Evolutionary conservation across 1,284 basidiomycete genomes (phyloP).

Genomic region (Paramarasmius palmivorus): DNA sequence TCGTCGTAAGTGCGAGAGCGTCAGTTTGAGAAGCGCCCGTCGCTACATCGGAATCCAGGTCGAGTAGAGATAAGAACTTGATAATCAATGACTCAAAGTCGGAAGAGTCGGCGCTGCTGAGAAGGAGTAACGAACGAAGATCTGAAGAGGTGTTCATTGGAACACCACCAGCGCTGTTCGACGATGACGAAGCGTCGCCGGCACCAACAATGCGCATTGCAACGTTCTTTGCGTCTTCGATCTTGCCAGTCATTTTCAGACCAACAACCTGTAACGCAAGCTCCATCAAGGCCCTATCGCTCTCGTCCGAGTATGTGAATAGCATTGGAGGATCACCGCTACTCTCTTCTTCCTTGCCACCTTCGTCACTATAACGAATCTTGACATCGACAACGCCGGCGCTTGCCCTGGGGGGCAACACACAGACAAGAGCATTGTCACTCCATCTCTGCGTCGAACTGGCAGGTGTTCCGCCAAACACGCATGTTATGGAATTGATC

Average conservation of each 20-base stretch:
- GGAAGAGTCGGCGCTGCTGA: conserved; percentile 50
- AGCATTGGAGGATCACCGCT: conserved; percentile 51
- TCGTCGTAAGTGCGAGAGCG: conserved; percentile 65
- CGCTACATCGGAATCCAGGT: conserved; percentile 47
- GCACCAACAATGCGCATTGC: conserved; percentile 77
- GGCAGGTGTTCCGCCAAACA: conserved; percentile 86
- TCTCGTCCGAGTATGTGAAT: conserved; percentile 91
- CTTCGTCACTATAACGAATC: conserved; percentile 52
- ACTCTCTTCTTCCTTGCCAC: conserved; percentile 58
- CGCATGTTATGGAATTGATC: conserved; percentile 59
- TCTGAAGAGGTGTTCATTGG: conserved; percentile 48
- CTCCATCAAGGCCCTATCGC: conserved; percentile 92
- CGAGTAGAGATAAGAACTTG: conserved; percentile 76
- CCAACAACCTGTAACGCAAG: conserved; percentile 93
- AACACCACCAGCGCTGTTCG: conserved; percentile 38
- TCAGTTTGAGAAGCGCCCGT: conserved; percentile 35
- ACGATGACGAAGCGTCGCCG: conserved; percentile 5
- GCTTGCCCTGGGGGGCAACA: conserved; percentile 81
- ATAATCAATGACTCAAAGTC: conserved; percentile 80
- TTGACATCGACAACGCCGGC: conserved; percentile 92
- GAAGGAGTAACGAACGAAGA: conserved; percentile 53
- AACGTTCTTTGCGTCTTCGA: conserved; percentile 90
- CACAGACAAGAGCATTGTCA: conserved; percentile 90
- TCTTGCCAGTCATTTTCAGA: conserved; percentile 93
- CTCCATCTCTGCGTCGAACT: conserved; percentile 91